These are phyloP conservation scores for Colletotrichum sp. DNA, from an alignment of 2,329 filamentous ascomycete species.

Conservation along the genomic window DNA sequence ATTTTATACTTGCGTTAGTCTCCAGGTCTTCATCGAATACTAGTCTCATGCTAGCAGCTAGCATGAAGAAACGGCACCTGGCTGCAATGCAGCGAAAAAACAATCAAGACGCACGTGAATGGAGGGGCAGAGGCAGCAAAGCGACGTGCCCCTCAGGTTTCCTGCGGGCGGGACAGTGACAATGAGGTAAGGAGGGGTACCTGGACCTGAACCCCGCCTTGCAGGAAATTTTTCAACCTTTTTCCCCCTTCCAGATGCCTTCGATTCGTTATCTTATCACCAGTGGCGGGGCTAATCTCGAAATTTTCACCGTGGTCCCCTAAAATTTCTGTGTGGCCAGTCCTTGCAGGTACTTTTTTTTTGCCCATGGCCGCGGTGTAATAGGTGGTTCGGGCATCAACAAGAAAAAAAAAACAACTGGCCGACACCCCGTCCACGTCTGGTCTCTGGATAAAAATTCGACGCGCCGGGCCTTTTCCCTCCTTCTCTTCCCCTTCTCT, in stretches of 20 bases:
- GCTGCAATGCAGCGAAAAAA: background rate
- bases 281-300: slow-evolving; percentile 15
- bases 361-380: background rate
- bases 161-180: background rate
- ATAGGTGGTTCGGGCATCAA: slow-evolving; percentile 20
- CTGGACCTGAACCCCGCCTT: slow-evolving; percentile 17
- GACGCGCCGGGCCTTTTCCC: slow-evolving; percentile 10
- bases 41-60: background rate
- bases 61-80: background rate
- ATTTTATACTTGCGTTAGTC: background rate
- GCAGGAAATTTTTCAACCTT: slow-evolving; percentile 12
- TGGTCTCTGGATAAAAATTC: slow-evolving; percentile 18
- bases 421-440: background rate
- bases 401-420: slow-evolving; percentile 6
- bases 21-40: background rate
- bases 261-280: slow-evolving; percentile 22
- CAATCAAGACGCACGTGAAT: slow-evolving; percentile 9
- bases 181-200: slow-evolving; percentile 6
- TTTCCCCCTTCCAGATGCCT: background rate
- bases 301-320: slow-evolving; percentile 23
- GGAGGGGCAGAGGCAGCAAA: slow-evolving; percentile 5
- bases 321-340: slow-evolving; percentile 17
- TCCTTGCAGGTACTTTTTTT: background rate
- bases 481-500: slow-evolving; percentile 6
- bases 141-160: background rate